These are phyloP conservation scores for Penicillium dipodomyicola DNA, from an alignment of 495 filamentous ascomycete genomes.

Conservation along the genomic window DNA sequence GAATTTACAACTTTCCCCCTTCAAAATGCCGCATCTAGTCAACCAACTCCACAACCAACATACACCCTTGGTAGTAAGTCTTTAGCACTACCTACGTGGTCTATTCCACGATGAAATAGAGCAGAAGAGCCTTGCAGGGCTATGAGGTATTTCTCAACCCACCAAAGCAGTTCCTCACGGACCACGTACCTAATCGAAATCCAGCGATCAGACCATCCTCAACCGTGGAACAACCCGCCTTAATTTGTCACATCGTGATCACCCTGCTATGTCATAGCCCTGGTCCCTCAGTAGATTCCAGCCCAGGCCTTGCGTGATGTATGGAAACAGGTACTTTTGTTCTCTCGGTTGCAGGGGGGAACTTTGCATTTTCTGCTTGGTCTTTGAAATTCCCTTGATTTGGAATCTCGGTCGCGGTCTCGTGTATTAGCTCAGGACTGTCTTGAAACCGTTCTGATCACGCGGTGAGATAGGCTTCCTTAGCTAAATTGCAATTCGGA, in stretches of 20 bases:
- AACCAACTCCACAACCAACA: not conserved
- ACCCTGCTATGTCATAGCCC: not conserved
- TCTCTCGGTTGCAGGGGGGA: not conserved
- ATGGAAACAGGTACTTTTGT: constrained; percentile 7
- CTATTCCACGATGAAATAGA: not conserved
- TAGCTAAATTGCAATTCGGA: not conserved
- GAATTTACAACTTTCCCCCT: not conserved
- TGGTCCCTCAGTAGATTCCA: not conserved
- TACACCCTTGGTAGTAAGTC: not conserved
- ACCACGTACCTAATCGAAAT: not conserved
- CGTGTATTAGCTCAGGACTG: not conserved
- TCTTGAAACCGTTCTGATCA: not conserved
- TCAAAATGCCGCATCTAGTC: constrained; percentile 1
- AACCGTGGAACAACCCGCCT: not conserved
- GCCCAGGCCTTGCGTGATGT: not conserved
- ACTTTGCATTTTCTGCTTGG: not conserved
- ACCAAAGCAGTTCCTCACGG: not conserved
- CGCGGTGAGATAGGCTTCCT: not conserved
- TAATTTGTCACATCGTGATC: not conserved
- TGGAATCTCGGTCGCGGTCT: not conserved
- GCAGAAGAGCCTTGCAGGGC: not conserved
- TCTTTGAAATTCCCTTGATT: not conserved
- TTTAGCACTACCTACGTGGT: not conserved
- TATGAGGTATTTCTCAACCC: not conserved
- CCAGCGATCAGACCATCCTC: not conserved